These are phyloP conservation scores for Ophiognomonia clavigignenti-juglandacearum DNA, from an alignment of 2,329 filamentous ascomycete genomes.

Conservation along the genomic window DNA sequence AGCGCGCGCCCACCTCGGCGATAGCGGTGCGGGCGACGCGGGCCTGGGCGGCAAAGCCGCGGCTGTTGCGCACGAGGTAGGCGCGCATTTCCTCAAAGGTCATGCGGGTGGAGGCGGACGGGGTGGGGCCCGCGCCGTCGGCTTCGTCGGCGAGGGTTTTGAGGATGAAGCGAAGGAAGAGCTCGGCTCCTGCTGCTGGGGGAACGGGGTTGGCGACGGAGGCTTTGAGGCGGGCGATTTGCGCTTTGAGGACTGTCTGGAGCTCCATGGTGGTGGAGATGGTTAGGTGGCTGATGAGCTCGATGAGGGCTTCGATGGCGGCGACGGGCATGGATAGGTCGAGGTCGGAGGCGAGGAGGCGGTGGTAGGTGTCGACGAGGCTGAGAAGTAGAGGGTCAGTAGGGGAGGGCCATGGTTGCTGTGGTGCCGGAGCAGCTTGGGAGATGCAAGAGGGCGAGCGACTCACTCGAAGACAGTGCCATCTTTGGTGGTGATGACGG, in stretches of 20 bases:
- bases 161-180: conserved; percentile 92
- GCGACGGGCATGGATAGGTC: conserved; percentile 95
- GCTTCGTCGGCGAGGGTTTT: conserved; percentile 48
- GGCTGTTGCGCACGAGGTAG: conserved; percentile 80
- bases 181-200: conserved; percentile 86
- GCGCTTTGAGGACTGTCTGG: conserved; percentile 53
- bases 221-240: conserved; percentile 72
- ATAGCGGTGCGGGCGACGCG: conserved; percentile 82
- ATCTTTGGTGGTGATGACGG: conserved; percentile 13
- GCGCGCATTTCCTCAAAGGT: conserved; percentile 79
- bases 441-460: background rate
- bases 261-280: conserved; percentile 87
- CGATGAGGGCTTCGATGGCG: conserved; percentile 58
- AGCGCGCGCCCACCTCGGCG: conserved; percentile 70
- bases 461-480: conserved; percentile 30
- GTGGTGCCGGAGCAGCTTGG: background rate
- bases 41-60: conserved; percentile 80
- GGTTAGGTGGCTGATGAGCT: conserved; percentile 72
- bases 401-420: background rate
- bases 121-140: conserved; percentile 20
- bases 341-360: conserved; percentile 59
- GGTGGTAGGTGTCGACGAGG: conserved; percentile 52
- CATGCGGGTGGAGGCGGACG: conserved; percentile 29
- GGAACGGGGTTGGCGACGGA: conserved; percentile 85
- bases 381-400: conserved; percentile 24